Percentiles rank a stretch among this genome's conserved stretches.
These are phyloP conservation scores for Bolboschoenus planiculmis DNA, from an alignment of 176 grass and related monocot genomes.

Conservation along the genomic window DNA sequence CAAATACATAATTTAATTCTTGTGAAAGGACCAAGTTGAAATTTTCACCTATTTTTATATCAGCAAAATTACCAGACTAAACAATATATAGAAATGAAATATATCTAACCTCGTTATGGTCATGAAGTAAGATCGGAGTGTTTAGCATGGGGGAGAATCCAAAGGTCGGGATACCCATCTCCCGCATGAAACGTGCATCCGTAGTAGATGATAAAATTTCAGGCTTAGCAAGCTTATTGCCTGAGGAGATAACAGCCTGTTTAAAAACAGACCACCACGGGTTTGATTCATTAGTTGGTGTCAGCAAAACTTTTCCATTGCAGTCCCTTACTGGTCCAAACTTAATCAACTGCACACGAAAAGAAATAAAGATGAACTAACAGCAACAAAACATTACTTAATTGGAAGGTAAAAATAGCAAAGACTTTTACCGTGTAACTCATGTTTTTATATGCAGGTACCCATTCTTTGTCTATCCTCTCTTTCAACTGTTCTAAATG, in stretches of 20 bases:
- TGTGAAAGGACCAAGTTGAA: not conserved
- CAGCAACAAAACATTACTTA: not conserved
- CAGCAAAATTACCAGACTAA: not conserved
- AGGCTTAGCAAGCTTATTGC: conserved; percentile 60
- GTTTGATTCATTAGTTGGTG: conserved; percentile 72
- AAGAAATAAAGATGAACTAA: not conserved
- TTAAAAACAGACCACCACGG: conserved; percentile 75
- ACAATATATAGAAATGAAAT: not conserved
- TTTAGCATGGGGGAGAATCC: conserved; percentile 89
- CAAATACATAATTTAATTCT: not conserved
- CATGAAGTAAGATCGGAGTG: conserved; percentile 84
- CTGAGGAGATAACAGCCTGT: conserved; percentile 49
- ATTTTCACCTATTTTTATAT: not conserved
- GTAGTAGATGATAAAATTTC: conserved; percentile 81
- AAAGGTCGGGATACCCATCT: conserved; percentile 67
- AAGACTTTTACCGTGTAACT: conserved; percentile 50
- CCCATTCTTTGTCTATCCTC: conserved; percentile 88
- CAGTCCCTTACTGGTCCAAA: conserved; percentile 48
- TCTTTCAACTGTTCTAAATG: conserved; percentile 54
- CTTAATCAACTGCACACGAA: conserved; percentile 34
- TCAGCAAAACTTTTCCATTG: conserved; percentile 37
- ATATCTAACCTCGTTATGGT: conserved; percentile 64
- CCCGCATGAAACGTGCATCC: conserved; percentile 71
- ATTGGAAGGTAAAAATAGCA: not conserved
- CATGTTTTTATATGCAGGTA: conserved; percentile 71